These are phyloP conservation scores for Aotearoamyces nothofagi DNA, from an alignment of 2,329 filamentous ascomycete species.

Conservation along the genomic window DNA sequence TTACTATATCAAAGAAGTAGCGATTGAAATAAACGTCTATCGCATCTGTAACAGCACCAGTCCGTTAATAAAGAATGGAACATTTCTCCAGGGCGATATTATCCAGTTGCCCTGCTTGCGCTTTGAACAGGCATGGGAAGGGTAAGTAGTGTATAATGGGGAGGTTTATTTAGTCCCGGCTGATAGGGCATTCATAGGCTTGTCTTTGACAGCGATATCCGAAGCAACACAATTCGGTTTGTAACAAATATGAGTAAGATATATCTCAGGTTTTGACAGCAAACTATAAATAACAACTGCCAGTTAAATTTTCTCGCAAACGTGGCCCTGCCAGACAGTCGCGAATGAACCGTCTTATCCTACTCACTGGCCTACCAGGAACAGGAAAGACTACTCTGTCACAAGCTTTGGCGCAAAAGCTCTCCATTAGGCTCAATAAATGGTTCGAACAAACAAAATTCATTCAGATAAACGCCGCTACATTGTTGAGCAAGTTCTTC, in stretches of 20 bases:
- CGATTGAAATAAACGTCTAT: not conserved
- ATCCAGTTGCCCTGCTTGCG: not conserved
- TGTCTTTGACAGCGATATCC: conserved; percentile 16
- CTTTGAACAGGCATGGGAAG: conserved; percentile 1
- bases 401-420: conserved; percentile 69
- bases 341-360: conserved; percentile 79
- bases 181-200: conserved; percentile 9
- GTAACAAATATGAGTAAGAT: conserved; percentile 15
- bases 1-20: not conserved
- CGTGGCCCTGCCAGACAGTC: conserved; percentile 50
- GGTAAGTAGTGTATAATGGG: not conserved
- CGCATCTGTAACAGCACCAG: not conserved
- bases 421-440: conserved; percentile 27
- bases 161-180: conserved; percentile 7
- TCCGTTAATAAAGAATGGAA: not conserved
- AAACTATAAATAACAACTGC: not conserved
- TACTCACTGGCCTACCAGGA: conserved; percentile 82
- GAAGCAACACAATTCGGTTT: conserved; percentile 14
- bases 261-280: not conserved
- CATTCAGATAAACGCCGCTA: conserved; percentile 28
- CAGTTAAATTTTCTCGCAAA: conserved; percentile 11
- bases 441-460: conserved; percentile 22
- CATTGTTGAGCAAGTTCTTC: conserved; percentile 30
- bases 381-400: conserved; percentile 91
- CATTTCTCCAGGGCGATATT: conserved; percentile 1